Evolutionary conservation across 495 filamentous ascomycete species (phyloP), one percentile per base, ranked within the genome.

Genomic region (Aspergillus panamensis): DNA sequence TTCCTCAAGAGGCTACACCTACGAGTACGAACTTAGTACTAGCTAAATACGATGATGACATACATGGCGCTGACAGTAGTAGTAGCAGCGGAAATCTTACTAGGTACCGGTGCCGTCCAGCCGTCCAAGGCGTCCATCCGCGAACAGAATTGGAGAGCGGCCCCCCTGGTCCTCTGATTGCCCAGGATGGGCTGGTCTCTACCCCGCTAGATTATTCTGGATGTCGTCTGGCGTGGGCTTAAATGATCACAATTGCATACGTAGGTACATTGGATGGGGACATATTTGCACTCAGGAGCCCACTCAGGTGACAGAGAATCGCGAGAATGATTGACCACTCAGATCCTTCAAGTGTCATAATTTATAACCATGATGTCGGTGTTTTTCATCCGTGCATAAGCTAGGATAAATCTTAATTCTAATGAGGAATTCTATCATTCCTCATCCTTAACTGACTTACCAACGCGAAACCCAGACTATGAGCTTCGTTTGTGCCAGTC

Each of bases 131-230:
- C 43, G 16, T 13, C 48, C 30, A 14, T 53, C 53, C 53, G 59
- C 59, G 53, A 57, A 61, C 53, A 61, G 49, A 14, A 61, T 61
- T 48, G 48, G 59, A 53, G 49, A 49, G 19, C 14, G 29, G 29
- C 40, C 49, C 48, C 52, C 49, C 49, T 54, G 59, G 53, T 57
- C 49, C 47, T 48, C 53, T 44, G 59, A 61, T 57, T 53, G 44
- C 37, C 57, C 50, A 42, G 57, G 30, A 43, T 47, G 51, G 35
- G 29, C 45, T 37, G 53, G 8, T 48, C 21, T 51, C 51, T 56
- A 58, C 52, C 56, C 61, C 61, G 56, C 61, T 63, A 63, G 52
- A 59, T 55, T 58, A 52, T 62, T 62, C 55, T 62, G 55, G 55
- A 62, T 58, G 31, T 19, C 31, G 21, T 58, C 51, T 59, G 60